phyloP scores from a whole-genome alignment of 805 yeast genomes.

The Yarrowia sp. region DNA sequence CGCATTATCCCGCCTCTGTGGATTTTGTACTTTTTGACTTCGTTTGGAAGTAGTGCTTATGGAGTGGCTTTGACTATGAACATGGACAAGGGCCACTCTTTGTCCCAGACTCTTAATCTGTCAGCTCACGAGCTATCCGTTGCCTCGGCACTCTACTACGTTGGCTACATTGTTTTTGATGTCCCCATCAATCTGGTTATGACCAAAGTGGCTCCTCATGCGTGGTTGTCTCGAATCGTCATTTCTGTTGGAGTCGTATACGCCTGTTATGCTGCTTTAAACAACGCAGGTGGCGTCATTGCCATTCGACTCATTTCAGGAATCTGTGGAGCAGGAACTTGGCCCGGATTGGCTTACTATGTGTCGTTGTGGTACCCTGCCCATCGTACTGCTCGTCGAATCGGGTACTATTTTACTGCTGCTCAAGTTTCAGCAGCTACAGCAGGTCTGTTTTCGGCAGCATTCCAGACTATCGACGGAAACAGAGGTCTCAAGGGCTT shows the following conservation, averaged over 20 bases:
- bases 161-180: conserved; percentile 79
- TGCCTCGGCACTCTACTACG: conserved; percentile 78
- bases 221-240: conserved; percentile 78
- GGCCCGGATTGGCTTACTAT: conserved; percentile 89
- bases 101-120: conserved; percentile 50
- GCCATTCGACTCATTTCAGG: conserved; percentile 74
- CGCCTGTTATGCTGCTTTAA: conserved; percentile 63
- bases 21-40: conserved; percentile 72
- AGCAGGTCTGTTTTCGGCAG: conserved; percentile 83
- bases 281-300: conserved; percentile 56
- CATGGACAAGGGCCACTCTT: conserved; percentile 55
- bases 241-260: conserved; percentile 74
- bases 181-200: conserved; percentile 82
- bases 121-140: conserved; percentile 58
- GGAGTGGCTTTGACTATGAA: conserved; percentile 84
- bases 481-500: conserved; percentile 69
- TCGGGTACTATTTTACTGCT: conserved; percentile 87
- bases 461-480: conserved; percentile 80
- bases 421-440: conserved; percentile 90
- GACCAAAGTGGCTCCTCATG: conserved; percentile 81
- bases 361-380: conserved; percentile 82
- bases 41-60: conserved; percentile 73
- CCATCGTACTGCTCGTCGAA: conserved; percentile 68
- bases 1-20: conserved; percentile 81
- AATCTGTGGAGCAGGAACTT: conserved; percentile 76